Base-by-base conservation (phyloP, 106 monocot species). In the Gastrodia elata region DNA sequence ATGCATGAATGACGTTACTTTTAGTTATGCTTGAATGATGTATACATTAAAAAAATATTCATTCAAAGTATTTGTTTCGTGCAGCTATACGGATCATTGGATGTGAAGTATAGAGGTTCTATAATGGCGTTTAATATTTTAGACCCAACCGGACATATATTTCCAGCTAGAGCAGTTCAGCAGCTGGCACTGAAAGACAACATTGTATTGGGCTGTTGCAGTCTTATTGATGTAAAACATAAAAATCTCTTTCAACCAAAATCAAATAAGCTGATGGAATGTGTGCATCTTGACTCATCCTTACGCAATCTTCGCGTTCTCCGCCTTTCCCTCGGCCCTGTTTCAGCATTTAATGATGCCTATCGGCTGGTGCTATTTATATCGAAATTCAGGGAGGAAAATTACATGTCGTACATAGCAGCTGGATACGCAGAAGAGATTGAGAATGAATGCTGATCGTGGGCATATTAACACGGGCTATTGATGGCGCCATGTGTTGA, bases 111-210 rank as follows among this genome's bases (percentile, higher is more conserved):
- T 7, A 80, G 80, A 61, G 80, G 80, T 35, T 80, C 80, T 26
- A 70, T 80, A 36, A 14, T 80, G 61, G 48, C 80, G 65, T 80
- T 80, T 30, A 80, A 80, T 71, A 59, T 80, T 44, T 38, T 75
- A 24, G 80, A 80, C 36, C 28, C 75, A 6, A 80, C 80, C n/a
- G 80, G 80, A 64, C 64, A 24, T 64, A 70, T 80, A 26, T 71
- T 80, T 71, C 75, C 80, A 64, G 70, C 80, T 36, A 75, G 64
- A 64, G 64, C 75, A 11, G 75, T 80, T 61, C 75, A 75, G 70
- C 58, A 75, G 43, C 75, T 80, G 24, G 80, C 80, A 65, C 42
- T n/a, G 75, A 75, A 61, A 41, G 75, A 38, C 71, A 75, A 75
- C 58, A 75, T 80, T 44, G 43, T 80, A 33, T 64, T 80, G 35